Evolutionary conservation across 2,329 filamentous ascomycete species (phyloP).

Genomic region (Cercospora berteroae): DNA sequence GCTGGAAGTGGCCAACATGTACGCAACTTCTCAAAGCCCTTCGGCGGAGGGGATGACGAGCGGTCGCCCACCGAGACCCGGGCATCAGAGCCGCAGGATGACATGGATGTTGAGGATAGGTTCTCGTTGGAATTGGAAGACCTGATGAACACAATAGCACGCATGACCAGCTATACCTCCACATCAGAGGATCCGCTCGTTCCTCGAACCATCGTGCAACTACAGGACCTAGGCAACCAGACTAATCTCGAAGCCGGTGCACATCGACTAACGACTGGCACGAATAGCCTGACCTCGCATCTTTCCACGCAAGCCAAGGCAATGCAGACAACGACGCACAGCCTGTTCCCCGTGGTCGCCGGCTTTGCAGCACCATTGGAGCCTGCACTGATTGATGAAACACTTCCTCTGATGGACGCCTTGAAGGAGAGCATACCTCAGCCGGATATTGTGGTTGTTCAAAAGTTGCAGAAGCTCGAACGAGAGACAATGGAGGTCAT

Average conservation of each 20-base stretch:
- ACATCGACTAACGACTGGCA: conserved; percentile 38
- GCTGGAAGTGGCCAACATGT: conserved; percentile 14
- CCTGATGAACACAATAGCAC: conserved; percentile 35
- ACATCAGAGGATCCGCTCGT: conserved; percentile 36
- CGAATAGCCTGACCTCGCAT: conserved; percentile 62
- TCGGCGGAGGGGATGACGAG: conserved; percentile 24
- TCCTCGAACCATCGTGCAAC: conserved; percentile 32
- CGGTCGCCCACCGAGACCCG: conserved; percentile 25
- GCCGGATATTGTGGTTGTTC: conserved; percentile 64
- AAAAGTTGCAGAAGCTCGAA: conserved; percentile 66
- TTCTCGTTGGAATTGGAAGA: conserved; percentile 48
- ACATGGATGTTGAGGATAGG: conserved; percentile 19
- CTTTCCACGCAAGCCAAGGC: conserved; percentile 72
- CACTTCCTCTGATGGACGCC: conserved; percentile 65
- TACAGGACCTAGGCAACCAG: conserved; percentile 40
- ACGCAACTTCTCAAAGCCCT: conserved; percentile 37
- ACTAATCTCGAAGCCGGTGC: conserved; percentile 35
- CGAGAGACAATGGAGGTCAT: conserved; percentile 67
- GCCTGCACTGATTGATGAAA: conserved; percentile 63
- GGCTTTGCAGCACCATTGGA: conserved; percentile 62
- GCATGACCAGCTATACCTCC: conserved; percentile 34
- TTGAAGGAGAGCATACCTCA: conserved; percentile 66
- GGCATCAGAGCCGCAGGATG: neutral
- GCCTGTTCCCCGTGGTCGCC: conserved; percentile 59
- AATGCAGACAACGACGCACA: conserved; percentile 69